phyloP scores from a whole-genome alignment of 2,329 filamentous ascomycete genomes.

The Huntiella moniliformis region DNA sequence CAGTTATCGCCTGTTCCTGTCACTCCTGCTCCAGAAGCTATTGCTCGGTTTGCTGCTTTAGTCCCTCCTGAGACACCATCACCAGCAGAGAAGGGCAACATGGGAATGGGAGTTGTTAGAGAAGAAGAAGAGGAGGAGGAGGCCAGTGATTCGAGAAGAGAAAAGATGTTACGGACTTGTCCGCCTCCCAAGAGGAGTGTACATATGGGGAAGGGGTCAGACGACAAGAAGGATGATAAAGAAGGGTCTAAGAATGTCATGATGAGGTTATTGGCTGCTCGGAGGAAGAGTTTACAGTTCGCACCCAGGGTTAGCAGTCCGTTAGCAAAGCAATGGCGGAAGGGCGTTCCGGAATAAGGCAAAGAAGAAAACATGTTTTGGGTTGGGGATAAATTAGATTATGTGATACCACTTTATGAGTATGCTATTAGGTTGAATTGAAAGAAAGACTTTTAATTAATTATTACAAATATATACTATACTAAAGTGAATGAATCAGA shows the following conservation, averaged over 20 bases:
- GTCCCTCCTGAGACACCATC: conserved; percentile 28
- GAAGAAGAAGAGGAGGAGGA: conserved; percentile 27
- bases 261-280: conserved; percentile 48
- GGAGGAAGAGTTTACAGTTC: conserved; percentile 61
- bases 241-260: conserved; percentile 36
- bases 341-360: conserved; percentile 5
- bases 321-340: conserved; percentile 37
- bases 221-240: conserved; percentile 17
- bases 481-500: conserved; percentile 23
- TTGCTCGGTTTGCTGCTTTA: conserved; percentile 33
- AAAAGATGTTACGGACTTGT: conserved; percentile 19
- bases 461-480: neutral
- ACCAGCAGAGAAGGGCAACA: conserved; percentile 18
- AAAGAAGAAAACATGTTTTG: neutral
- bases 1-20: conserved; percentile 38
- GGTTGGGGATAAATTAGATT: neutral
- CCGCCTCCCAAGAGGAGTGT: conserved; percentile 13
- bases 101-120: conserved; percentile 13
- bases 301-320: conserved; percentile 60
- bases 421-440: neutral
- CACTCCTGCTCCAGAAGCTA: conserved; percentile 36
- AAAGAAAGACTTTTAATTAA: neutral
- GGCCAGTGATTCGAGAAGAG: conserved; percentile 16
- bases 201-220: neutral
- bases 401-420: neutral